Base-by-base conservation (phyloP, 1,284 basidiomycete species). In the Irpex lacteus region DNA sequence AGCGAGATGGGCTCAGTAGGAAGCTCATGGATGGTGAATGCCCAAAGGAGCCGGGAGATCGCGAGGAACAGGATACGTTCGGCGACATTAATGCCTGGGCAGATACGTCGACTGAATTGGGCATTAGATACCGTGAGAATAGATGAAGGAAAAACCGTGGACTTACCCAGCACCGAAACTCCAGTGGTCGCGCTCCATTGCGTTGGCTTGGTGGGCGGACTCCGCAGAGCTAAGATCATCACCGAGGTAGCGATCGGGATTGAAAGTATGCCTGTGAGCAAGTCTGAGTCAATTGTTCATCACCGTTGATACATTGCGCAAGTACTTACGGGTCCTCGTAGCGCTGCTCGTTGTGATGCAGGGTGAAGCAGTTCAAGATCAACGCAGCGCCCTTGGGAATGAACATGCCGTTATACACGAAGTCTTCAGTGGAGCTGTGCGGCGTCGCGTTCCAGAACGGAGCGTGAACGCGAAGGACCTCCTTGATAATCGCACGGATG, bases 151-250 rank as follows among this genome's bases (percentile, higher is more conserved):
- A 54, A 54, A 53, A 56, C 19, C 18, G 6, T 32, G 49, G 15
- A 68, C 73, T 44, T 67, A 77, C 73, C 75, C 73, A 1, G 72
- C 76, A 50, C 78, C 78, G 60, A 81, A 81, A 59, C 75, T 71
- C 78, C 77, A 82, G 62, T 82, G 80, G 64, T 83, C 81, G 38
- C 81, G 74, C 61, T 79, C 72, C 68, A 76, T 73, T 2, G 76
- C 71, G 64, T 82, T 72, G 1, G 75, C 60, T 47, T 80, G 70
- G 36, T 80, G 80, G 3, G 79, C 72, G 5, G 75, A 76, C 65
- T 76, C 76, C 3, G 69, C 66, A 59, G 69, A 73, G 18, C 68
- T 72, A 19, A 73, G 66, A 1, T 68, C 59, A 59, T 78, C 74
- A 8, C 71, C 72, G 9, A 76, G 36, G 65, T 74, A 78, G 37